These are phyloP conservation scores for Pleurotus tuber-regium DNA, from an alignment of 768 basidiomycete species.

Conservation along the genomic window DNA sequence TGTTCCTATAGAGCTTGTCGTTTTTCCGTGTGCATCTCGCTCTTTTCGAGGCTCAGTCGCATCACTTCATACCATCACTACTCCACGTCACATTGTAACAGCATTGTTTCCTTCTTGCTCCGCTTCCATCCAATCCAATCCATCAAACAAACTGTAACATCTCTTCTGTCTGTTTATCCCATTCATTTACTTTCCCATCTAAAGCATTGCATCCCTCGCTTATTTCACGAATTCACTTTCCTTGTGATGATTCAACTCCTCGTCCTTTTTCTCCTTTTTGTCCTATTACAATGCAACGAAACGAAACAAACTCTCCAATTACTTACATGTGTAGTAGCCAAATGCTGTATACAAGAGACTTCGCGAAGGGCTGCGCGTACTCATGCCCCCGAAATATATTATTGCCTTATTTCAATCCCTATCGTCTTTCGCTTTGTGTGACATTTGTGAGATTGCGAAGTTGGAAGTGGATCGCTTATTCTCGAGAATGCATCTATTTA, in stretches of 20 bases:
- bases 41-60: conserved; percentile 2
- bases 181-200: conserved; percentile 1
- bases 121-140: background rate
- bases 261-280: background rate
- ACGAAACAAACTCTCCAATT: background rate
- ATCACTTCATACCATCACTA: background rate
- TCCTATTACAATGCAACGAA: conserved; percentile 4
- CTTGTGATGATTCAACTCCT: conserved; percentile 7
- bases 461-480: background rate
- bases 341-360: conserved; percentile 8
- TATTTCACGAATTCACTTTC: background rate
- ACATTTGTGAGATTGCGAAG: background rate
- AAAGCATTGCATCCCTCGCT: conserved; percentile 8
- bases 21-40: background rate
- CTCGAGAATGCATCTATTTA: background rate
- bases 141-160: background rate
- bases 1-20: background rate
- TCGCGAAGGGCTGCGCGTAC: conserved; percentile 9
- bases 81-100: background rate
- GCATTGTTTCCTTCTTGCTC: background rate
- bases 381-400: conserved; percentile 10
- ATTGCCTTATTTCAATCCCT: conserved; percentile 4
- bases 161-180: background rate
- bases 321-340: conserved; percentile 9
- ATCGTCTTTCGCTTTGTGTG: too few species aligned